Base-by-base conservation (phyloP, 257 asterid species). In the Lantana camara region DNA sequence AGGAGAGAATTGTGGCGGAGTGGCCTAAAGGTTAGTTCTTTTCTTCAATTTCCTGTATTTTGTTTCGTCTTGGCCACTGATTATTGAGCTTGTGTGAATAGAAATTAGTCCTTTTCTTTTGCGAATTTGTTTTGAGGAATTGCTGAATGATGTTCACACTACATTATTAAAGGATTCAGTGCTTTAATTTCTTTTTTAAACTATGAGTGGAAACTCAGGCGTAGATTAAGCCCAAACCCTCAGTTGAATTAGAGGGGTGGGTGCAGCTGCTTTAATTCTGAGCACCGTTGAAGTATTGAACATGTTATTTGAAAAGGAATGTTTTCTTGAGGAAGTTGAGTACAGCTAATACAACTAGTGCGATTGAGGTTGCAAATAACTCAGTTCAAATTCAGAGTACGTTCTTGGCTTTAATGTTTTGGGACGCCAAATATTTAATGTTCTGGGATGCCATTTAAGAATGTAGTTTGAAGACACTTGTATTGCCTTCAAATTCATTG, bases 1-100 rank as follows among this genome's bases (percentile, higher is more conserved):
- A 91, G 82, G 96, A 91, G 75, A 86, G 95, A 71, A 73, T 91
- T 69, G 77, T 77, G 44, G 49, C 83, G 19, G 81, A 81, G 55
- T 81, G 86, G 86, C 86, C 86, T 41, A 81, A 75, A 70, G 85
- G 88, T 82, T 9, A n/a, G 59, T 22, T 49, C 12, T 1, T 13
- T n/a, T 11, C 34, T 70, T 68, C 52, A n/a, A 4, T 20, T 72
- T 23, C 52, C 50, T 58, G 51, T 41, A 8, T 50, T 49, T 14
- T 1, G 9, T 12, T 21, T 15, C 14, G 10, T 50, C n/a, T 66
- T 53, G 61, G 38, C 17, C 37, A 2, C 8, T 17, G 32, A 35
- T 19, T 27, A 29, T 64, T 46, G 37, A 59, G 64, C 47, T 12
- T 21, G 22, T 23, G 57, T 38, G 21, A 17, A 35, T 68, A 38